Evolutionary conservation across 345 rosid species (phyloP).

Genomic region (Brassica nigra): DNA sequence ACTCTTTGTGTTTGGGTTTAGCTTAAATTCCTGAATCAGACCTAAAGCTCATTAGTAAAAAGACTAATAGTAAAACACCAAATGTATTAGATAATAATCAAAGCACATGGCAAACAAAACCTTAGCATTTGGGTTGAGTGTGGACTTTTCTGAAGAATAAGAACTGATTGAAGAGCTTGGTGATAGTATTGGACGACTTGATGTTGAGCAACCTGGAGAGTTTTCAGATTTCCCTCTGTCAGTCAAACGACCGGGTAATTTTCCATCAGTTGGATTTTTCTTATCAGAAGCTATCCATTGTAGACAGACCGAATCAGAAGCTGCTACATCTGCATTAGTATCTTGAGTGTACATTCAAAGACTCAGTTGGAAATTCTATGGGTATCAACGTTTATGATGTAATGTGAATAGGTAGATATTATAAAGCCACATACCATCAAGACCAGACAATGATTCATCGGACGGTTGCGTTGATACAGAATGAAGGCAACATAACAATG

Average conservation of each 20-base stretch:
- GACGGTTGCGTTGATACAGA: conserved; percentile 32
- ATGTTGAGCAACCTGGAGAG: conserved; percentile 42
- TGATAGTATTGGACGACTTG: conserved; percentile 60
- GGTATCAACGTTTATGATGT: background rate
- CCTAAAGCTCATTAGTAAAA: background rate
- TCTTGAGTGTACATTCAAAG: conserved; percentile 30
- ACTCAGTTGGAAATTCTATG: conserved; percentile 4
- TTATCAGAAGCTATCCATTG: conserved; percentile 39
- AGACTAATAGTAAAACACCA: background rate
- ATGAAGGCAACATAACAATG: conserved; percentile 12
- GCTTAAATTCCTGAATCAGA: conserved; percentile 76
- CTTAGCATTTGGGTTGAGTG: conserved; percentile 89
- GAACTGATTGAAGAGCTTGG: conserved; percentile 88
- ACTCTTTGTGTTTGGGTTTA: conserved; percentile 95
- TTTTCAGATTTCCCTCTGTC: conserved; percentile 44
- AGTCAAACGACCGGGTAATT: conserved; percentile 39
- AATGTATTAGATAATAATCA: background rate
- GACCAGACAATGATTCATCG: conserved; percentile 35
- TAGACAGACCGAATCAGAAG: background rate
- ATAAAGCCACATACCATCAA: conserved; percentile 29
- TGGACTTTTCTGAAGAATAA: conserved; percentile 68
- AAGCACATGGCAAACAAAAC: conserved; percentile 35
- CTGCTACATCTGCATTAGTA: conserved; percentile 47
- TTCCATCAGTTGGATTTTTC: conserved; percentile 40
- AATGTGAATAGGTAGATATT: background rate